Base-by-base conservation (phyloP, 257 asterid species). In the Echites panduratus region DNA sequence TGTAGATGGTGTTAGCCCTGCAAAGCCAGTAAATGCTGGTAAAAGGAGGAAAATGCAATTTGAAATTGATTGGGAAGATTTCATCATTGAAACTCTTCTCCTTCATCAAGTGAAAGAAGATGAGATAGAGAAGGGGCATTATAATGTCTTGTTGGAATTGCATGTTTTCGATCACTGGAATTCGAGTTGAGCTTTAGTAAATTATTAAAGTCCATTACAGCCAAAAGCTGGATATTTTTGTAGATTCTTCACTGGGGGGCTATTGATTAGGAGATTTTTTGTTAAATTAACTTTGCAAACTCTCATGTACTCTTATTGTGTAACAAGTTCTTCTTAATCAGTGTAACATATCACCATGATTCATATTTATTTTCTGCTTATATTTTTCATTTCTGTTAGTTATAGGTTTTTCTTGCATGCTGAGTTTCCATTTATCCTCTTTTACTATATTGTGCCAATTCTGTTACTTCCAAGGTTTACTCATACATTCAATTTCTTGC, bases 81-180 rank as follows among this genome's bases (percentile, higher is more conserved):
- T 91, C 64, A 80, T 91, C 22, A 93, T 93, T 57, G 97, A 91
- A 82, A 87, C 96, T 17, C 97, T 93, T 57, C 82, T 93, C 16
- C 96, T 93, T 62, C 97, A 90, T 77, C 79, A 79, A 72, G 93
- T 89, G 16, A 80, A 79, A 79, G 98, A 87, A 69, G 92, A 81
- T 76, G 96, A 93, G 84, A 91, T 89, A 73, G 93, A 79, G 80
- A 91, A 84, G 53, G 98, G 98, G 64, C 86, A 93, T 79, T 93
- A 93, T 73, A 89, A 86, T 44, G 79, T 70, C 14, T 70, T 91
- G 85, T 68, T 93, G 84, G 97, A 81, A 61, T 82, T 93, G 86
- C 88, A 91, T 69, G 97, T 93, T 27, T 93, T 88, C 77, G 70
- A 72, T 61, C 61, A 80, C 70, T 85, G 82, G 20, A 64, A 53